These are phyloP conservation scores for Suillus lakei DNA, from an alignment of 768 basidiomycete genomes.

Conservation along the genomic window DNA sequence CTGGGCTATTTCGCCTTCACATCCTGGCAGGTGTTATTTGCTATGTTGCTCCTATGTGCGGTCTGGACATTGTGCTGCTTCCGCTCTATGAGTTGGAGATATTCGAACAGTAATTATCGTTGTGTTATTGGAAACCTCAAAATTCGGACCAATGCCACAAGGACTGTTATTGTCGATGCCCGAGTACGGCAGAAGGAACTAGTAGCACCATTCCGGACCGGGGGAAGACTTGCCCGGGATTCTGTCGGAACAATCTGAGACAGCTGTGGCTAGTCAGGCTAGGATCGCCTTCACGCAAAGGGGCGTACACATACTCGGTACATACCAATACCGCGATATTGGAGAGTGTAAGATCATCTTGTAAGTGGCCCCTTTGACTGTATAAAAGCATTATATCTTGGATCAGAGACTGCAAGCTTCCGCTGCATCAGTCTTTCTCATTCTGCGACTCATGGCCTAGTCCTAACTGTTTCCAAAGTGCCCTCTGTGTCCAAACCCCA, in stretches of 20 bases:
- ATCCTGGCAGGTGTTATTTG: background rate
- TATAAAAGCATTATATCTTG: slow-evolving; percentile 1
- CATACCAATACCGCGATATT: background rate
- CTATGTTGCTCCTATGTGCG: background rate
- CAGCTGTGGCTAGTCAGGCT: background rate
- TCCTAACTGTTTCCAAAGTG: background rate
- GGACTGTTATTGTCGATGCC: background rate
- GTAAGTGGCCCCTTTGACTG: background rate
- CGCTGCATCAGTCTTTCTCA: background rate
- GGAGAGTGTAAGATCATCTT: background rate
- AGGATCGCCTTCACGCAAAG: background rate
- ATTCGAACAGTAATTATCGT: background rate
- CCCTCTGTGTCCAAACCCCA: background rate
- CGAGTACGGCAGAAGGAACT: background rate
- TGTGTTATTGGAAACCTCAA: background rate
- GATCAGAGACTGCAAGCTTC: slow-evolving; percentile 2
- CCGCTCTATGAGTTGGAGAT: background rate
- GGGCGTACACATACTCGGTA: background rate
- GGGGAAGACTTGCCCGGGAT: background rate
- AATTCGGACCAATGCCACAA: background rate
- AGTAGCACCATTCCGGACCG: background rate
- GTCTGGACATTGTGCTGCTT: background rate
- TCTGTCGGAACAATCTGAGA: background rate
- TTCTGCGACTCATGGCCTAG: background rate
- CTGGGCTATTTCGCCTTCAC: background rate